Evolutionary conservation across 768 basidiomycete genomes (phyloP).

Genomic region (Tricholoma furcatifolium): DNA sequence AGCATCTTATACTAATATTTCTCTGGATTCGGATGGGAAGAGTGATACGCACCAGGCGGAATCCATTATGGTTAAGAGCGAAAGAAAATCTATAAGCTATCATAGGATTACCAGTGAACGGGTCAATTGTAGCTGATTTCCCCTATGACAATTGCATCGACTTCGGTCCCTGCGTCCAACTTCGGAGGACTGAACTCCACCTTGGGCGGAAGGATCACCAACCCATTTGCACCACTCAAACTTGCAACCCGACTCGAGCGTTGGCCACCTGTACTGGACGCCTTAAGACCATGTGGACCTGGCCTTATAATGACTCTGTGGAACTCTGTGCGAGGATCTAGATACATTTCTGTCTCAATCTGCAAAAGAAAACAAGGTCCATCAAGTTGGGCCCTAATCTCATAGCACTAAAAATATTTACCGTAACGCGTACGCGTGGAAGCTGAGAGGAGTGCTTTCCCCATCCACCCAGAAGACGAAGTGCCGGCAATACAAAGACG

Average conservation of each 20-base stretch:
- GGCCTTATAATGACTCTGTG: conserved; percentile 72
- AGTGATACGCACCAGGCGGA: no score
- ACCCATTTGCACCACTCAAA: conserved; percentile 75
- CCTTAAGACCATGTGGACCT: conserved; percentile 48
- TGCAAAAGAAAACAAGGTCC: conserved; percentile 21
- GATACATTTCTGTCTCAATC: conserved; percentile 59
- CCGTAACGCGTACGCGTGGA: conserved; percentile 64
- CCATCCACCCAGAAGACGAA: conserved; percentile 74
- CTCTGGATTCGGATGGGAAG: no score
- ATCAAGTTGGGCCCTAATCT: not conserved
- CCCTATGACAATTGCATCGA: conserved; percentile 65
- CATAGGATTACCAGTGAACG: no score
- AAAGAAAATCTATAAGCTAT: not conserved
- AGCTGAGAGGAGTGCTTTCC: conserved; percentile 48
- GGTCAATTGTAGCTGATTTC: conserved; percentile 31
- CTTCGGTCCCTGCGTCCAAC: conserved; percentile 54
- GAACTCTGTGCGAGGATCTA: conserved; percentile 79
- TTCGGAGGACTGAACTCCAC: conserved; percentile 26
- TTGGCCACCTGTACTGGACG: conserved; percentile 84
- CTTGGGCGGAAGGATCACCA: conserved; percentile 63
- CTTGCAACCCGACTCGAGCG: conserved; percentile 82
- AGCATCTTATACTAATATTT: not conserved
- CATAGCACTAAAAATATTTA: conserved; percentile 27
- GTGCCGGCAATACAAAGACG: conserved; percentile 79
- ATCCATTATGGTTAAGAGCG: not conserved